Evolutionary conservation across 2,329 filamentous ascomycete genomes (phyloP), one percentile per base, ranked within the genome.

Genomic region (Penicillium sp.): DNA sequence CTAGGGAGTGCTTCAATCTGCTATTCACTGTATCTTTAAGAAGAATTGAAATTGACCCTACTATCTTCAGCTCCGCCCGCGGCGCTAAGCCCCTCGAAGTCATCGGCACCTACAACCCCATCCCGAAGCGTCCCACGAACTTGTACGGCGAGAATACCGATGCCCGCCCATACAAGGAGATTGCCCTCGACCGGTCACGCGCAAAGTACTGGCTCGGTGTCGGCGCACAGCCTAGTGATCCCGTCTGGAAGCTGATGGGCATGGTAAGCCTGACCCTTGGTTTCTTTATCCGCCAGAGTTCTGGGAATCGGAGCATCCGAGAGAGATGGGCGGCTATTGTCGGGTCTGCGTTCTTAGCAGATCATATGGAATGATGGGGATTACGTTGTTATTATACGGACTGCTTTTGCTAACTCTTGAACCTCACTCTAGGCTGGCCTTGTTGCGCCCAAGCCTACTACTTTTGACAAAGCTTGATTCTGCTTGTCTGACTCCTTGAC

Each of bases 171-270:
- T 90, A 89, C 79, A 99, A 99, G 76, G 92, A 97, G 64, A 89
- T 99, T 71, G 87, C 90, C 68, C 82, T 99, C 15, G 94, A 99
- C 74, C 79, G 83, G 8, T 79, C 84, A 62, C 82, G 94, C 57
- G 89, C 93, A 54, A 87, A 88, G 74, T 99, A 99, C 79, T 99
- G 94, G 94, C 82, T 99, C 35, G 94, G 94, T 71, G 93, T 97
- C 4, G 94, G 94, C 1, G 94, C 94, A 53, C 94, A 99, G 77
- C 94, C 94, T 10, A 92, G 89, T 59, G 90, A 97, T 64, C 86
- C 90, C 3, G 90, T 89, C 35, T 96, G 92, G 92, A 82, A 90
- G 70, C 74, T 97, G 66, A 78, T 99, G 65, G 84, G 83, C 53
- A 88, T 96, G 90, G 90, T 92, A 70, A 60, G 78, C 67, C 42